Percentiles rank a stretch among this genome's conserved stretches.
Evolutionary conservation across 805 yeast species (phyloP).

Genomic region (Candida piceae): DNA sequence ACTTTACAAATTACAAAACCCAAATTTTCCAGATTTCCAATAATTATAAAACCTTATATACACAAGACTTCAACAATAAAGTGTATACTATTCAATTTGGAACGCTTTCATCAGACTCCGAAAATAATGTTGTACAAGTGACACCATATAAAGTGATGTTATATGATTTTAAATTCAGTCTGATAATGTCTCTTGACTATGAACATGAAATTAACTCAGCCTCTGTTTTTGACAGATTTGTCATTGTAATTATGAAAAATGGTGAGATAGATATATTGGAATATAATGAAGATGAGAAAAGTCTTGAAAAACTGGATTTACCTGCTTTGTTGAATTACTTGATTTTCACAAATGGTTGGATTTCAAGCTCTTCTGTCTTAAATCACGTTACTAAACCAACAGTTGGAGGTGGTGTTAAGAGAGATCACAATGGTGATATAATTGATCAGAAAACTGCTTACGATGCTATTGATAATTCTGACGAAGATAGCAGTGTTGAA

Average conservation of each 20-base stretch:
- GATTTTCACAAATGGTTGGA: constrained; percentile 66
- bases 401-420: constrained; percentile 7
- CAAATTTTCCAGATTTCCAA: constrained; percentile 63
- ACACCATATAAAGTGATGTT: constrained; percentile 60
- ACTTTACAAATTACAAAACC: constrained; percentile 54
- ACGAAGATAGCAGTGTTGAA: constrained; percentile 24
- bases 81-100: constrained; percentile 65
- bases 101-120: constrained; percentile 29
- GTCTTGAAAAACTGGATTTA: constrained; percentile 26
- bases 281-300: constrained; percentile 18
- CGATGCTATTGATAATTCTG: not conserved
- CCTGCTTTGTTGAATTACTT: constrained; percentile 31
- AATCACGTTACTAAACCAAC: constrained; percentile 34
- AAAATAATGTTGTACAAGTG: constrained; percentile 66
- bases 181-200: constrained; percentile 43
- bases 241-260: constrained; percentile 57
- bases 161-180: constrained; percentile 58
- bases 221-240: constrained; percentile 54
- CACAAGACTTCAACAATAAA: constrained; percentile 58
- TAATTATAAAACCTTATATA: constrained; percentile 55
- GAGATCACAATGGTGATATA: constrained; percentile 20
- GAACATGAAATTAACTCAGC: constrained; percentile 64
- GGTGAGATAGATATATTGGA: constrained; percentile 66
- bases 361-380: constrained; percentile 45
- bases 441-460: constrained; percentile 5